Conservation (phyloP, 495 filamentous ascomycete species). For the Penicillium malachiteum region DNA sequence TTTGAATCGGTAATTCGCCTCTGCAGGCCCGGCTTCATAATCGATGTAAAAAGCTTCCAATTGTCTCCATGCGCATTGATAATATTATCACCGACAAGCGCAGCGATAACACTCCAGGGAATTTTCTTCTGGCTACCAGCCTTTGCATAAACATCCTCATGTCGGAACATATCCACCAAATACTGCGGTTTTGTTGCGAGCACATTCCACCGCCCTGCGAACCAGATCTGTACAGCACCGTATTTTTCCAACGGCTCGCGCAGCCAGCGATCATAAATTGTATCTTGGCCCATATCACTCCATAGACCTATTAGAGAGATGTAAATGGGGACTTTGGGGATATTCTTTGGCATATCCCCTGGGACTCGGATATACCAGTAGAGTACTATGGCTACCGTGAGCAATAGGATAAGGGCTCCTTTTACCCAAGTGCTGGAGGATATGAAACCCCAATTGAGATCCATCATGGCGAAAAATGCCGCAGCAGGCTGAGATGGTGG, state of each 20-base stretch:
- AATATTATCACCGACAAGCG: slow-evolving; percentile 40
- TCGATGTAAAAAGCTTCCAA: slow-evolving; percentile 34
- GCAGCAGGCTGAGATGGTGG: too few relatives aligned
- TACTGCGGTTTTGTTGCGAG: slow-evolving; percentile 36
- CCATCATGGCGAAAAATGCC: too few relatives aligned
- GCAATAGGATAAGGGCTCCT: slow-evolving; percentile 4
- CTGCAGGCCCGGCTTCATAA: slow-evolving; percentile 42
- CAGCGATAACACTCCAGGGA: slow-evolving; percentile 40
- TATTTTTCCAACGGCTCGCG: slow-evolving; percentile 28
- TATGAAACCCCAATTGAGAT: too few relatives aligned
- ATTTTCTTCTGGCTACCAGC: slow-evolving; percentile 50
- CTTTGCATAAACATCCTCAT: slow-evolving; percentile 45
- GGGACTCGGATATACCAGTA: slow-evolving; percentile 27
- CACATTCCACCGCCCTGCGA: slow-evolving; percentile 42
- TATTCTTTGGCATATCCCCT: slow-evolving; percentile 23
- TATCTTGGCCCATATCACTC: slow-evolving; percentile 34
- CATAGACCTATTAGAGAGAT: slow-evolving; percentile 35
- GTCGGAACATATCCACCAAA: slow-evolving; percentile 45
- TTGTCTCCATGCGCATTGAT: slow-evolving; percentile 33
- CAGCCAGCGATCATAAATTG: slow-evolving; percentile 33
- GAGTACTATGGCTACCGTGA: slow-evolving; percentile 12
- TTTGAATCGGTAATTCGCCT: slow-evolving; percentile 23
- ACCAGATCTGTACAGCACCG: slow-evolving; percentile 48
- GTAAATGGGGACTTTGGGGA: slow-evolving; percentile 34
- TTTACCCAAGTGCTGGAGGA: not conserved